Conservation (phyloP, 768 basidiomycete species). For the Boletus pseudopeckii region DNA sequence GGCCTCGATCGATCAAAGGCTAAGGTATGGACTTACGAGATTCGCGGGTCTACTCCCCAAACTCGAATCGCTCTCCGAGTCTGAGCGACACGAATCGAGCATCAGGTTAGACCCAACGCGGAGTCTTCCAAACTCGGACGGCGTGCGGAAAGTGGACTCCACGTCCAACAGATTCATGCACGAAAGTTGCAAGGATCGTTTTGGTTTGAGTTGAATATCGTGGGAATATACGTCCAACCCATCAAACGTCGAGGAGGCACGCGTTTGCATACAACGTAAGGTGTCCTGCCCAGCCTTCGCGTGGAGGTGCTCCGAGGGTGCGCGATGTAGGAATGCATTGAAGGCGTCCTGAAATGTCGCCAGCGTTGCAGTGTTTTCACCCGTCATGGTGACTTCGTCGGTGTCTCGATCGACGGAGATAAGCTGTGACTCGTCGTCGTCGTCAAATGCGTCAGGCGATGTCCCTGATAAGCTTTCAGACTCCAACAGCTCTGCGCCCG, state of each 20-base stretch:
- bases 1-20: not conserved
- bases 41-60: not conserved
- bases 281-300: conserved; percentile 6
- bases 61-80: conserved; percentile 13
- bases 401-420: conserved; percentile 14
- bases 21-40: conserved; percentile 16
- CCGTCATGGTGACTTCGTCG: conserved; percentile 1
- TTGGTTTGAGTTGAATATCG: conserved; percentile 16
- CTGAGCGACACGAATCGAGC: conserved; percentile 16
- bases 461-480: conserved; percentile 16
- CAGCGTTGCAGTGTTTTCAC: conserved; percentile 25
- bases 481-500: conserved; percentile 45
- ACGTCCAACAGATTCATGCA: conserved; percentile 21
- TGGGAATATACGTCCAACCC: conserved; percentile 31
- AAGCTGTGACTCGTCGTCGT: conserved; percentile 15
- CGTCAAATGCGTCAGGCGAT: conserved; percentile 11
- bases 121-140: conserved; percentile 12
- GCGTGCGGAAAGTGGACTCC: conserved; percentile 14
- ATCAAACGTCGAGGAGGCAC: conserved; percentile 31
- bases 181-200: conserved; percentile 20
- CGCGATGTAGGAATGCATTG: conserved; percentile 25
- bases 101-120: conserved; percentile 22
- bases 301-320: conserved; percentile 21
- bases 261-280: conserved; percentile 13
- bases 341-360: conserved; percentile 29